Conservation (phyloP, 2,329 filamentous ascomycete genomes). For the Colletotrichum sp. region DNA sequence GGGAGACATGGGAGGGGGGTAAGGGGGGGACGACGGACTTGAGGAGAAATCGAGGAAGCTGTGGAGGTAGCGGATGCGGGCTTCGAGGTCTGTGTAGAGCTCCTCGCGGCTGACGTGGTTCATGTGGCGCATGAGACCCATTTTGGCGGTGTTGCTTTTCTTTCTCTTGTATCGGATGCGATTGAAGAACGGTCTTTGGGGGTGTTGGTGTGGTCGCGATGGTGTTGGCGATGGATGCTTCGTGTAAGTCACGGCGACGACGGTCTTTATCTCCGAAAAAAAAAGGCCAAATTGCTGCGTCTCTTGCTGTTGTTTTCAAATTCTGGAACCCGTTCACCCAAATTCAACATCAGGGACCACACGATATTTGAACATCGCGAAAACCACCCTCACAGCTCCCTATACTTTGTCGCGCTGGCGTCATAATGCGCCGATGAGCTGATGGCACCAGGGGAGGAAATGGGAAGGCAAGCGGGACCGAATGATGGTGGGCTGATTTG, state of each 20-base stretch:
- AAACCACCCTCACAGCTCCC: background rate
- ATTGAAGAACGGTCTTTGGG: background rate
- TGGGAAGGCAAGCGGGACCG: background rate
- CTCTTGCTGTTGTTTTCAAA: fast-evolving
- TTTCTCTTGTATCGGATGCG: background rate
- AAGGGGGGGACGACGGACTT: constrained; percentile 49
- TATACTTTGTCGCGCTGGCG: background rate
- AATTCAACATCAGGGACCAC: background rate
- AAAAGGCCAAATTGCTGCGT: background rate
- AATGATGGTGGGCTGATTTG: constrained; percentile 20
- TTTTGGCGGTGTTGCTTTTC: background rate
- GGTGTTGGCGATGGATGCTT: background rate
- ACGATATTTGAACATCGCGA: constrained; percentile 8
- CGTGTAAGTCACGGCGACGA: background rate
- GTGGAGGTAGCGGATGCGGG: constrained; percentile 73
- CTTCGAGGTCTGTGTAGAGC: constrained; percentile 73
- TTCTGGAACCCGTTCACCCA: background rate
- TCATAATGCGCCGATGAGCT: constrained; percentile 17
- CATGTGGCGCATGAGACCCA: constrained; percentile 27
- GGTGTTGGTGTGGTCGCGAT: background rate
- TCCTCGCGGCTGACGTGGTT: constrained; percentile 73
- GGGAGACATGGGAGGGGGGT: background rate
- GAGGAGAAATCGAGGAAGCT: constrained; percentile 77
- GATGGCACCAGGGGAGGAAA: background rate
- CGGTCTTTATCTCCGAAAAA: background rate